Conservation (phyloP, 1,284 basidiomycete species). For the Pholiota adiposa region DNA sequence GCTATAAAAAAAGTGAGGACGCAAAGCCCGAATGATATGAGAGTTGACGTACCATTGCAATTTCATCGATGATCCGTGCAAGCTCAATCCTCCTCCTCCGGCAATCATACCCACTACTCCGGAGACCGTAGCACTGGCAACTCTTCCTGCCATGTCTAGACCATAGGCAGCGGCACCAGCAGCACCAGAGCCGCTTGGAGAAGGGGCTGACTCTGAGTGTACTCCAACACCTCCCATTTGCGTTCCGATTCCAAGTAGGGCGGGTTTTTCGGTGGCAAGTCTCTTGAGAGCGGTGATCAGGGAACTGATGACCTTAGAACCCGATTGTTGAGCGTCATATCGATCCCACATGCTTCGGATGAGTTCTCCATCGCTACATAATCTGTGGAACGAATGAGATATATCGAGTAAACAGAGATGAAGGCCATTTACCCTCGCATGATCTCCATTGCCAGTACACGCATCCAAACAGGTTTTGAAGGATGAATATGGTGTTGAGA, state of each 20-base stretch:
- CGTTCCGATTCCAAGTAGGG: slow-evolving; percentile 75
- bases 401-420: not conserved
- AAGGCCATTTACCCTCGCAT: slow-evolving; percentile 69
- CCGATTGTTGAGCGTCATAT: slow-evolving; percentile 71
- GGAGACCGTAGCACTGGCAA: slow-evolving; percentile 78
- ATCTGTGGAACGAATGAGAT: slow-evolving; percentile 35
- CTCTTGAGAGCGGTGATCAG: slow-evolving; percentile 84
- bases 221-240: slow-evolving; percentile 84
- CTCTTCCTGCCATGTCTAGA: slow-evolving; percentile 70
- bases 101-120: slow-evolving; percentile 43
- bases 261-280: slow-evolving; percentile 86
- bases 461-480: slow-evolving; percentile 80
- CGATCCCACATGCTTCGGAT: slow-evolving; percentile 82
- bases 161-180: slow-evolving; percentile 30
- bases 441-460: slow-evolving; percentile 90
- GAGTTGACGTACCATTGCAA: slow-evolving; percentile 70
- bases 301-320: slow-evolving; percentile 78
- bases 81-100: slow-evolving; percentile 59
- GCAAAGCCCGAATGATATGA: not conserved
- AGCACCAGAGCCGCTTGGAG: slow-evolving; percentile 28
- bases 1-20: slow-evolving; percentile 43
- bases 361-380: slow-evolving; percentile 85
- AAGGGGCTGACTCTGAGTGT: slow-evolving; percentile 37
- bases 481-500: slow-evolving; percentile 20
- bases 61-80: slow-evolving; percentile 79